Conservation (phyloP, 371 early-diverging fungal species). For the Nematocida sp. region DNA sequence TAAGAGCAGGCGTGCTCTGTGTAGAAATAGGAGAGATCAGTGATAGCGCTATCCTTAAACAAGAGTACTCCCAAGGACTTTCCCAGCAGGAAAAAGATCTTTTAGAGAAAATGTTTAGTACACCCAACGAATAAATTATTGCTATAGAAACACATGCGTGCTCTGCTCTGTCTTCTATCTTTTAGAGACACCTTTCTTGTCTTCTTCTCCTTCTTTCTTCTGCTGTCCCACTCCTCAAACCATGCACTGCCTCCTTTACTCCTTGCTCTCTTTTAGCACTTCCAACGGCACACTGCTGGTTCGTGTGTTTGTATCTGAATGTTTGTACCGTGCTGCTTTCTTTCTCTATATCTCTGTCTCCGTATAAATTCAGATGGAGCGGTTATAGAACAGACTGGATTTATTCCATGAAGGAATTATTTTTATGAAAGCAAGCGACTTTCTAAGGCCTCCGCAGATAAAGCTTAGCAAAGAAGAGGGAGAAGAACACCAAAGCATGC, state of each 20-base stretch:
- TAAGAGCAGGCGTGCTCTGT: conserved; percentile 38
- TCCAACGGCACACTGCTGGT: too few species aligned
- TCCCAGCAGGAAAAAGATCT: conserved; percentile 24
- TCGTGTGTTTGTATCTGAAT: too few species aligned
- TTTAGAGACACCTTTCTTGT: too few species aligned
- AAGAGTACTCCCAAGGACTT: conserved; percentile 16
- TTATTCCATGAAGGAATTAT: neutral
- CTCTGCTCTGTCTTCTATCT: too few species aligned
- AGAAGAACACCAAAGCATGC: conserved; percentile 7
- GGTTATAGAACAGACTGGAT: neutral
- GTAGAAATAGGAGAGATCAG: conserved; percentile 11
- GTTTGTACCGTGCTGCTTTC: too few species aligned
- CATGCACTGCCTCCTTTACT: too few species aligned
- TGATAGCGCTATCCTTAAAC: neutral
- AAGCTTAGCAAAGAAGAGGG: neutral
- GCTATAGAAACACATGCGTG: too few species aligned
- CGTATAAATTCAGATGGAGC: neutral
- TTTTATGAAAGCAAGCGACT: conserved; percentile 43
- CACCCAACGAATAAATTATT: too few species aligned
- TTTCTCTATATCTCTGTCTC: too few species aligned
- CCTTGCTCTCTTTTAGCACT: too few species aligned
- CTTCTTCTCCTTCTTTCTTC: too few species aligned
- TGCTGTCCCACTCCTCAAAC: too few species aligned
- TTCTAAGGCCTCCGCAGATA: neutral
- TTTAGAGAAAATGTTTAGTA: conserved; percentile 24